Evolutionary conservation across 305 asterid genomes (phyloP).

Genomic region (Withania somnifera): DNA sequence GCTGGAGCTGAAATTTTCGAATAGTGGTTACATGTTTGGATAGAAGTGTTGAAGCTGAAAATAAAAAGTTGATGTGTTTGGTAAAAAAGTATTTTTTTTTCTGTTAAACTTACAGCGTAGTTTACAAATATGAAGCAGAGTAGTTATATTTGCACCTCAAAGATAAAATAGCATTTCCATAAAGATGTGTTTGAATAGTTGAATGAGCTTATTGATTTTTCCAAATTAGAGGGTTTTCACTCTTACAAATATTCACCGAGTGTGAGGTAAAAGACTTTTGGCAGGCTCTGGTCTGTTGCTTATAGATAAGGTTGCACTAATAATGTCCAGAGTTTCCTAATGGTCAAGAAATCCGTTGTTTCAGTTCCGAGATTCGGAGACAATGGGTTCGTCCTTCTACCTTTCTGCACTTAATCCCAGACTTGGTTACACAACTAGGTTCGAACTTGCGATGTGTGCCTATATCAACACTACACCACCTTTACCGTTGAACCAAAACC

Average conservation of each 20-base stretch:
- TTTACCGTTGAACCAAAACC: background rate
- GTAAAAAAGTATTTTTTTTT: background rate
- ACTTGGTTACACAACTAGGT: background rate
- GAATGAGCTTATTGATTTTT: background rate
- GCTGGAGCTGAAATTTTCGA: background rate
- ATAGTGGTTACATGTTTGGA: background rate
- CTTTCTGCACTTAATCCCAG: background rate
- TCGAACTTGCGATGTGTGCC: background rate
- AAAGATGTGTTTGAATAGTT: background rate
- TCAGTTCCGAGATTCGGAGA: background rate
- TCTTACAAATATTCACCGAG: background rate
- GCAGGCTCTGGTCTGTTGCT: background rate
- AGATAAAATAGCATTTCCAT: background rate
- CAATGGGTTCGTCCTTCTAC: background rate
- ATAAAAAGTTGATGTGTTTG: background rate
- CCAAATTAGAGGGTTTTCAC: background rate
- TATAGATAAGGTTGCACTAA: background rate
- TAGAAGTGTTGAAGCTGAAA: background rate
- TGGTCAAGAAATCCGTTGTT: background rate
- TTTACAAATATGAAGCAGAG: no score
- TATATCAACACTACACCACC: background rate
- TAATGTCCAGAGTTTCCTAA: background rate
- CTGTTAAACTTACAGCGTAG: background rate
- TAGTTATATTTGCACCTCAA: background rate
- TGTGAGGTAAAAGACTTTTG: background rate